Percentiles rank a stretch among this genome's conserved stretches.
Evolutionary conservation across 257 asterid species (phyloP).

Genomic region (Oldenlandia corymbosa): DNA sequence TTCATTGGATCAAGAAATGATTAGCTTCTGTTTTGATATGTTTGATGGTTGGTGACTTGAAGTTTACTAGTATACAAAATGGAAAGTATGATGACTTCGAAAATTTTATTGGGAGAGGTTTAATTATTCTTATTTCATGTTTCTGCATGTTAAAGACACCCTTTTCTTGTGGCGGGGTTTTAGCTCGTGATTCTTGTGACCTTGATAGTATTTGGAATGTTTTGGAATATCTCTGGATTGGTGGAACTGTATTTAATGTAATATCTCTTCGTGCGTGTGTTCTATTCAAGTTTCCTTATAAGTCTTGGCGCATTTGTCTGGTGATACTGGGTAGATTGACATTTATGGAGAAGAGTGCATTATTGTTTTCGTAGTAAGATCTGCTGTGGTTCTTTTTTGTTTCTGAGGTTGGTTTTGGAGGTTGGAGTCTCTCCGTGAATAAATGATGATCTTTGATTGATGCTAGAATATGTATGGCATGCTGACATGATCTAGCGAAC

Average conservation of each 20-base stretch:
- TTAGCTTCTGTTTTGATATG: too few species aligned
- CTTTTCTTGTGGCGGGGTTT: not conserved
- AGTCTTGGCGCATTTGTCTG: not conserved
- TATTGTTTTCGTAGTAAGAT: not conserved
- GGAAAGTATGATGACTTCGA: not conserved
- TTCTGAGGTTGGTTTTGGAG: not conserved
- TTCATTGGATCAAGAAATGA: not conserved
- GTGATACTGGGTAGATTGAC: not conserved
- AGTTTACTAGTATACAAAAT: too few species aligned
- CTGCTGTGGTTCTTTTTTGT: not conserved
- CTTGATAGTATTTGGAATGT: not conserved
- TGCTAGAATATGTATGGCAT: not conserved
- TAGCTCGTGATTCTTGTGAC: not conserved
- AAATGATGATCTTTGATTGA: not conserved
- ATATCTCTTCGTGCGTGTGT: not conserved
- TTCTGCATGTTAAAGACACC: not conserved
- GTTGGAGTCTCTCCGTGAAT: not conserved
- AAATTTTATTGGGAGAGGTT: not conserved
- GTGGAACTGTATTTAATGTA: not conserved
- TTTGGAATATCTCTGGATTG: not conserved
- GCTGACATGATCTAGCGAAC: too few species aligned
- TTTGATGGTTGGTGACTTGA: too few species aligned
- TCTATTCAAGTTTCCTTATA: not conserved
- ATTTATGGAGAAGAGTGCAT: not conserved
- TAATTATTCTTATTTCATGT: not conserved